Base-by-base conservation (phyloP, 192 early-diverging fungal species). In the Backusella macrospora region DNA sequence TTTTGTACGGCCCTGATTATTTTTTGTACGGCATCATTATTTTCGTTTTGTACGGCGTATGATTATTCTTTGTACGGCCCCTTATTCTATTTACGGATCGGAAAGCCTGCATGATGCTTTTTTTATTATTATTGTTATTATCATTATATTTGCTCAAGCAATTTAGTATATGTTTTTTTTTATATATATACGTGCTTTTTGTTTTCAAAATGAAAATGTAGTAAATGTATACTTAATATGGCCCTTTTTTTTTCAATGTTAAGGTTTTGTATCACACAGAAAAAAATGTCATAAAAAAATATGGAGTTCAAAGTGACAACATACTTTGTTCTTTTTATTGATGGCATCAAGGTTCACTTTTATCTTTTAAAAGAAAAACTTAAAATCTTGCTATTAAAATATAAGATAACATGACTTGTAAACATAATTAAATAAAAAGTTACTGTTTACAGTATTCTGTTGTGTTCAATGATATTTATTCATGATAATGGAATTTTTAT, bases 1-100 rank as follows among this genome's bases (percentile, higher is more conserved):
- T 26, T 9, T 59, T 59, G 52, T 59, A 59, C 52, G 52, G 52
- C 52, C 21, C 13, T 23, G 13, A 59, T 10, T 6, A 34, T 34
- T n/a, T 21, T 23, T 55, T 55, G 49, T 55, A 55, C 49, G 49
- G 49, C 49, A n/a, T 55, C 18, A 8, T 52, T 52, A 52, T 52
- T 52, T 52, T 52, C 48, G 49, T 26, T 29, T 59, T 59, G 52
- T 59, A 59, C 52, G 52, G 52, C 52, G 21, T 59, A 21, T 59
- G 21, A 21, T 59, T 59, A 26, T 59, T 49, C 18, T 59, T 59
- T 59, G 52, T 59, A 59, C 52, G 52, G 52, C 52, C 52, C 26
- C 52, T 59, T 59, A 23, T 10, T 43, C 42, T 43, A 43, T 43
- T 52, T 52, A 8, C 49, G 49, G 49, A 52, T 18, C 16, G 49